Percentiles rank a stretch among this genome's conserved stretches.
Conservation (phyloP, 331 rosid genomes). For the Pyracantha coccinea region DNA sequence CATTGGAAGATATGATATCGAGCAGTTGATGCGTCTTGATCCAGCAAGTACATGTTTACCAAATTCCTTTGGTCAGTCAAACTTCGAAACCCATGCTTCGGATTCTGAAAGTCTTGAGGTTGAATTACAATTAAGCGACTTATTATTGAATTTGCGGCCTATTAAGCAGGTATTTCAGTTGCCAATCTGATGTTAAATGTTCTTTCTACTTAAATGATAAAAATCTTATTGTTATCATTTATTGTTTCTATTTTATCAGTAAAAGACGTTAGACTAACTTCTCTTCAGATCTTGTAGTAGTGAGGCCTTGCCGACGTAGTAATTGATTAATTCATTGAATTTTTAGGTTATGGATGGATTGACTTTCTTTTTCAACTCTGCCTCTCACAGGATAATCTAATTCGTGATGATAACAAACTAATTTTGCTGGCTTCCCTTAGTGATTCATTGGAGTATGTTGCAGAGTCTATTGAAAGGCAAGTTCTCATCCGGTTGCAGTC, state of each 20-base stretch:
- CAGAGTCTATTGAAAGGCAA: slow-evolving; percentile 91
- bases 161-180: slow-evolving; percentile 75
- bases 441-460: slow-evolving; percentile 96
- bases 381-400: slow-evolving; percentile 74
- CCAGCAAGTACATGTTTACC: slow-evolving; percentile 78
- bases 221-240: neutral
- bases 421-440: slow-evolving; percentile 96
- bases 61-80: slow-evolving; percentile 38
- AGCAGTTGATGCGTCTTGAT: slow-evolving; percentile 83
- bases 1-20: slow-evolving; percentile 95
- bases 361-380: slow-evolving; percentile 5
- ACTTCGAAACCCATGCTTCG: slow-evolving; percentile 38
- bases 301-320: slow-evolving; percentile 6
- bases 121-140: slow-evolving; percentile 66
- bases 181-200: slow-evolving; percentile 2
- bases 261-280: neutral
- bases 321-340: neutral
- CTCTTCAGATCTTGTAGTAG: neutral
- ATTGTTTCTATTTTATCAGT: neutral
- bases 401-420: slow-evolving; percentile 91
- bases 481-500: slow-evolving; percentile 16
- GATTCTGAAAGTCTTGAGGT: slow-evolving; percentile 77
- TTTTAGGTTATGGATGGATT: neutral
- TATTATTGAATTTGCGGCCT: slow-evolving; percentile 68
- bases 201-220: slow-evolving; percentile 1